A percentile compares a stretch with the other conserved stretches of the same genome.
These are phyloP conservation scores for Peterozyma toletana DNA, from an alignment of 805 yeast species.

Conservation along the genomic window DNA sequence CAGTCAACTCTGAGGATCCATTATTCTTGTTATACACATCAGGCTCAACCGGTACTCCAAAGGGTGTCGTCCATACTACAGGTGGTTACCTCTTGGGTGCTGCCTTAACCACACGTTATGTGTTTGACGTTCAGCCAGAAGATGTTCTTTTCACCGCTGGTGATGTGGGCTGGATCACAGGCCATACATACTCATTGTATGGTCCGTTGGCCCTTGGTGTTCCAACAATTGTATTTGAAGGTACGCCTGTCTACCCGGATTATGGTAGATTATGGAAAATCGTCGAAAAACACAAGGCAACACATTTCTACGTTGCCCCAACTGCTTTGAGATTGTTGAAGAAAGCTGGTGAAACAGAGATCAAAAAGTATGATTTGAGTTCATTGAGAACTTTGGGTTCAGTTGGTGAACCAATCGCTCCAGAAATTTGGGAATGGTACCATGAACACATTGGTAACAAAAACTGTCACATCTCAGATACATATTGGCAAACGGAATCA, in stretches of 20 bases:
- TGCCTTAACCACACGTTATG: constrained; percentile 82
- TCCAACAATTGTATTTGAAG: constrained; percentile 90
- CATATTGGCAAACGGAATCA: constrained; percentile 98
- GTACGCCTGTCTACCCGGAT: constrained; percentile 96
- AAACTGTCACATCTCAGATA: constrained; percentile 86
- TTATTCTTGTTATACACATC: constrained; percentile 92
- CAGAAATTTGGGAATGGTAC: constrained; percentile 99
- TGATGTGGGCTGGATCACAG: constrained; percentile 99
- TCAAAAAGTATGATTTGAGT: constrained; percentile 72
- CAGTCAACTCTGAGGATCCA: constrained; percentile 91
- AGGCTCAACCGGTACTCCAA: constrained; percentile 97
- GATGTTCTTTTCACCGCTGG: constrained; percentile 95
- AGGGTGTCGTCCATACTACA: constrained; percentile 93
- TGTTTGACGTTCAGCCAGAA: constrained; percentile 84
- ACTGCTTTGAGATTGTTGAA: constrained; percentile 89
- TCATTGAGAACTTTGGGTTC: constrained; percentile 92
- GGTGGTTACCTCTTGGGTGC: constrained; percentile 96
- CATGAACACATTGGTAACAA: constrained; percentile 85
- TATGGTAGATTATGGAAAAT: constrained; percentile 96
- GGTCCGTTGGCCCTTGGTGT: constrained; percentile 90
- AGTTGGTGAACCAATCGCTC: constrained; percentile 98
- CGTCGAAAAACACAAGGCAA: constrained; percentile 83
- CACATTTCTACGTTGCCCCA: constrained; percentile 97
- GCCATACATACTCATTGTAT: constrained; percentile 92
- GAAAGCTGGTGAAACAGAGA: constrained; percentile 76